These are phyloP conservation scores for Moricandia moricandioides DNA, from an alignment of 345 rosid species.

Conservation along the genomic window DNA sequence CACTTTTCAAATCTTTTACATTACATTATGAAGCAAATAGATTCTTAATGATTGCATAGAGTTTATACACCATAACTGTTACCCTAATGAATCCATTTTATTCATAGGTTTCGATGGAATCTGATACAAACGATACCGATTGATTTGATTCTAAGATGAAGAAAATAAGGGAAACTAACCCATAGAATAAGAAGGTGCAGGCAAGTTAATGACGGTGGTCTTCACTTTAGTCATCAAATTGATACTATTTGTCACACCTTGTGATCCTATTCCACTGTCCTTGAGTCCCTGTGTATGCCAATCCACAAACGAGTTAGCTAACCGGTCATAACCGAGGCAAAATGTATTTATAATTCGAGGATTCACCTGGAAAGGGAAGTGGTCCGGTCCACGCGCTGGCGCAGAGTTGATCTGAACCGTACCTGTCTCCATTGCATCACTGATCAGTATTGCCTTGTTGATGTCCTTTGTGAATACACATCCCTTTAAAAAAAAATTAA, in stretches of 20 bases:
- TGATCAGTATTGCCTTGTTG: conserved; percentile 80
- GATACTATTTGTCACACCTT: conserved; percentile 94
- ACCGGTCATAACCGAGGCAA: background rate
- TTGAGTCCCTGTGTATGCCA: conserved; percentile 65
- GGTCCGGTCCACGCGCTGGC: conserved; percentile 98
- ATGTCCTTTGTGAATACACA: conserved; percentile 91
- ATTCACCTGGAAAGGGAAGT: conserved; percentile 95
- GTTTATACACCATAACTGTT: conserved; percentile 23
- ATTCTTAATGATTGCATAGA: conserved; percentile 27
- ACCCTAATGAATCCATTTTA: conserved; percentile 30
- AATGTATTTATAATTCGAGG: background rate
- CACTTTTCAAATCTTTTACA: background rate
- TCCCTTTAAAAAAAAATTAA: conserved; percentile 40
- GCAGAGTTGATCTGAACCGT: conserved; percentile 98
- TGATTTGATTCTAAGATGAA: conserved; percentile 7
- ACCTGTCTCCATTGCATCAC: conserved; percentile 99
- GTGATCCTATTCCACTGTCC: conserved; percentile 98
- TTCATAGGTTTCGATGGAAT: conserved; percentile 6
- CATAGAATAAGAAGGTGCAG: conserved; percentile 88
- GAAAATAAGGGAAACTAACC: conserved; percentile 46
- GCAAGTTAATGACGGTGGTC: conserved; percentile 87
- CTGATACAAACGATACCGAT: conserved; percentile 22
- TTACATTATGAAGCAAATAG: conserved; percentile 7
- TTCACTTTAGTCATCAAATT: conserved; percentile 92
- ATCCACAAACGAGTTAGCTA: background rate